Evolutionary conservation across 129 eudicot species (phyloP), one percentile per base, ranked within the genome.

Genomic region (Escallonia rubra): DNA sequence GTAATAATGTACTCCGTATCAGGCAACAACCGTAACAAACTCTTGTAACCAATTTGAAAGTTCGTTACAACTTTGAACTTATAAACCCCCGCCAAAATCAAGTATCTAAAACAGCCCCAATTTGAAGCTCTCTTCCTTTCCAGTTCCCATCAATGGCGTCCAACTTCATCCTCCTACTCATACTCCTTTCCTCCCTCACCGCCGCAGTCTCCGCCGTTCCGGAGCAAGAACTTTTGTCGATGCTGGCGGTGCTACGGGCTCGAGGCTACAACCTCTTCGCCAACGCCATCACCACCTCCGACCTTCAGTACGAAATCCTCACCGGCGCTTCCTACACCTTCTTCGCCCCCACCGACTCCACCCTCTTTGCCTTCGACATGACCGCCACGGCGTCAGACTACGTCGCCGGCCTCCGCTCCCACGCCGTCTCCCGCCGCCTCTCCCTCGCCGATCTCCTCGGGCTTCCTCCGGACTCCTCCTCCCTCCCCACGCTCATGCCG

Each of bases 201-300:
- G 60, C 42, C 72, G 44, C 66, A 71, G 75, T 59, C 64, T 15
- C 75, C 64, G 72, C 74, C 63, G 69, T 81, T 2, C 74, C 83
- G 1, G 72, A 45, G 15, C 69, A 49, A 39, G 86, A 85, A 47
- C 63, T 71, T 49, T 48, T 57, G 47, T 72, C 82, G 0, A 64
- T 78, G 68, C 74, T 81, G 12, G 50, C 75, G 8, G 80, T 72
- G 52, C 81, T 85, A 71, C 43, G 90, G 11, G 48, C 61, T 72
- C 43, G 82, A 62, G 82, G 82, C 72, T 75, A 85, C 72, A 63
- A 68, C 70, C 82, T 85, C 71, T 81, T 85, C 72, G 77, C 79
- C 63, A 85, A 85, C 84, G 86, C 90, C 70, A 85, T 85, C 43
- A 48, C 79, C 61, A 81, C 86, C 50, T 77, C 90, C 68, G 90